phyloP scores from a whole-genome alignment of 768 basidiomycete species.

The Macrolepiota albuminosa region DNA sequence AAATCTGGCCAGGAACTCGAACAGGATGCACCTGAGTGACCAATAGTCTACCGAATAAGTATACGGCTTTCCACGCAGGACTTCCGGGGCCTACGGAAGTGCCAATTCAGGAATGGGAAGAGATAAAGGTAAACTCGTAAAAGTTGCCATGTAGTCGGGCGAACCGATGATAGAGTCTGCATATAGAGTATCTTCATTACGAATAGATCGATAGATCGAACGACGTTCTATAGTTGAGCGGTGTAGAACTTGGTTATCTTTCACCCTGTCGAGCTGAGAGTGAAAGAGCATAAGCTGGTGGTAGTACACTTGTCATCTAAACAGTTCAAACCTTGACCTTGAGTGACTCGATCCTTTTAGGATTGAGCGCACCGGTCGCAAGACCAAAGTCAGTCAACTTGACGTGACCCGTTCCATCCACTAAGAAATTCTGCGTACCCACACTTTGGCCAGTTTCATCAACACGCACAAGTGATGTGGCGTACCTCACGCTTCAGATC shows the following conservation, averaged over 20 bases:
- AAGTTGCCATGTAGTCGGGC: constrained; percentile 89
- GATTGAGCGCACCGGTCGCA: constrained; percentile 94
- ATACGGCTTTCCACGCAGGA: constrained; percentile 91
- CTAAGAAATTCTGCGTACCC: constrained; percentile 82
- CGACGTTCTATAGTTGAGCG: constrained; percentile 92
- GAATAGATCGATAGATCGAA: constrained; percentile 89
- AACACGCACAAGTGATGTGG: not conserved
- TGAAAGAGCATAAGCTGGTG: not conserved
- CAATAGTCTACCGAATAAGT: constrained; percentile 96
- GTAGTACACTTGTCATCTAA: not conserved
- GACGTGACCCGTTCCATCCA: constrained; percentile 93
- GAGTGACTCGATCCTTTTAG: constrained; percentile 89
- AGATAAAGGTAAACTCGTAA: not conserved
- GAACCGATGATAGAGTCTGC: constrained; percentile 98
- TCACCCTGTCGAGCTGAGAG: constrained; percentile 87
- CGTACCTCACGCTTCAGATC: constrained; percentile 95
- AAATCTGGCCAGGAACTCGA: constrained; percentile 95
- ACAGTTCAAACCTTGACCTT: constrained; percentile 70
- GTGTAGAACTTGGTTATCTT: constrained; percentile 85
- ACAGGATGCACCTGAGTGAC: constrained; percentile 97
- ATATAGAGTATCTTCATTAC: constrained; percentile 86
- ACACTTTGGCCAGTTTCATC: not conserved
- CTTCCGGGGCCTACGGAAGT: constrained; percentile 63
- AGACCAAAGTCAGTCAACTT: constrained; percentile 98
- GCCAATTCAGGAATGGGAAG: not conserved